Evolutionary conservation across 2,329 filamentous ascomycete genomes (phyloP), one percentile per base, ranked within the genome.

Genomic region (Exophiala alcalophila): DNA sequence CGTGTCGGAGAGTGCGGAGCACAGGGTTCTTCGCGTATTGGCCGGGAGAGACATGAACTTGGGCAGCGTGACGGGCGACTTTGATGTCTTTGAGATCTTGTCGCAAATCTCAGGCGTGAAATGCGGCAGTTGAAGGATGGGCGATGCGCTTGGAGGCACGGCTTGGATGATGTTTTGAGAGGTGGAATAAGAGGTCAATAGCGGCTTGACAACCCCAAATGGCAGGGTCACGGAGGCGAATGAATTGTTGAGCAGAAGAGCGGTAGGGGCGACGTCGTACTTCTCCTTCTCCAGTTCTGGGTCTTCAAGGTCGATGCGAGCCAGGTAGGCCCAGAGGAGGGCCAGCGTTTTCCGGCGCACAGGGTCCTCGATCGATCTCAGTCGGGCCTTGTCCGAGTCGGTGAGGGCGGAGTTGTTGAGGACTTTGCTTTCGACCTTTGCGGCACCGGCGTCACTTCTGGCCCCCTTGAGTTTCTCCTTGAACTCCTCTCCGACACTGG

Each of bases 301-400:
- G 59, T 95, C 89, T 29, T 85, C 83, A 16, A 98, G 77, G 58
- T 95, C 87, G 41, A 94, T 74, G 32, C 92, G 85, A 48, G 86
- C 87, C 33, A 97, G 78, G 63, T 98, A 97, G 28, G 92, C 90
- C 92, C 94, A 98, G 11, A 98, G 74, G 43, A 98, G 74, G 36
- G 84, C 87, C 30, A 97, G 73, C 5, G 88, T 83, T 73, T 97
- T 97, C 59, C 92, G 78, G 54, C 86, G 83, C 16, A 80, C 76
- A 26, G 83, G 81, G 54, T 84, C 84, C 35, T 97, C 92, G 46
- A 95, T 67, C 54, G 89, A 80, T 60, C 87, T 80, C 5, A 98
- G 74, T 60, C 79, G 82, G 58, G 81, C 74, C 61, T 81, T 82
- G 59, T 95, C 89, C 65, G 89, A 88, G 11, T 71, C 65, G 0